Percentiles rank a stretch among this genome's conserved stretches.
Conservation (phyloP, 345 rosid species). For the Euphorbia pulcherrima region DNA sequence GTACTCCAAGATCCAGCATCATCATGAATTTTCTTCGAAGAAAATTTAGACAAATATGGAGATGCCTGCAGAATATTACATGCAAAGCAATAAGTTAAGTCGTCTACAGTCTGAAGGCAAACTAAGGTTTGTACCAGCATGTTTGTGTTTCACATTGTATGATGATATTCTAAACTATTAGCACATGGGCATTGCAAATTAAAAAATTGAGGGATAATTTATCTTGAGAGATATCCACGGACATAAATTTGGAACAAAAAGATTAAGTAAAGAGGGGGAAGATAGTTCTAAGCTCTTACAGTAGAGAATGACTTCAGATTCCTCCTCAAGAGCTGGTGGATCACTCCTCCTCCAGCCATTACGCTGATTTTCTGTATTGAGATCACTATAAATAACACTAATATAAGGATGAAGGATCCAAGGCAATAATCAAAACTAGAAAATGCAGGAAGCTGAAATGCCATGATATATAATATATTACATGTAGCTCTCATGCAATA, state of each 20-base stretch:
- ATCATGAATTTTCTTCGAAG: constrained; percentile 63
- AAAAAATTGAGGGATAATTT: neutral
- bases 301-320: constrained; percentile 61
- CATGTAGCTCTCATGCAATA: neutral
- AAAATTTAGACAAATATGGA: constrained; percentile 49
- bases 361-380: constrained; percentile 35
- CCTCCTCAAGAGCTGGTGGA: constrained; percentile 84
- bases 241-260: neutral
- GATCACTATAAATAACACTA: constrained; percentile 15
- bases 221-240: neutral
- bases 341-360: constrained; percentile 87
- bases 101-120: neutral
- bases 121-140: neutral
- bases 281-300: constrained; percentile 44
- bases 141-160: neutral
- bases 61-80: constrained; percentile 43
- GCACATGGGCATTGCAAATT: neutral
- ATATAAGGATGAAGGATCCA: constrained; percentile 11
- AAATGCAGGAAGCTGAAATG: neutral
- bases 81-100: constrained; percentile 15
- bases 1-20: constrained; percentile 53
- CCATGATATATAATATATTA: neutral
- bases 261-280: neutral
- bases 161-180: neutral
- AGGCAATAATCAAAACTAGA: neutral